Conservation (phyloP, 2,329 filamentous ascomycete genomes). For the Dactylellina leptospora region DNA sequence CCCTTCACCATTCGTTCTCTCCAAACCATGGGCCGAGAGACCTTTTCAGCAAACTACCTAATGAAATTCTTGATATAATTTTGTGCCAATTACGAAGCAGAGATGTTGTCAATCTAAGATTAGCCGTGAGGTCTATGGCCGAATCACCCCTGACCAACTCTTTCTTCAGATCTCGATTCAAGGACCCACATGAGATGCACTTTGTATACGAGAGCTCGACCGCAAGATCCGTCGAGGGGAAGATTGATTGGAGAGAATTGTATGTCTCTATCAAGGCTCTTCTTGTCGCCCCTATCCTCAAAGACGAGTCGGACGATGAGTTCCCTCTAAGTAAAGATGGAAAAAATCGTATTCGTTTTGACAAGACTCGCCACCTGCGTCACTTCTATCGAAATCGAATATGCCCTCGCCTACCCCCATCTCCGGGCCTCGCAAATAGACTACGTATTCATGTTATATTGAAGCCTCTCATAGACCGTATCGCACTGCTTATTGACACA, state of each 20-base stretch:
- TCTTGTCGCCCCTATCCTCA: constrained; percentile 19
- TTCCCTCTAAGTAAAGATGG: constrained; percentile 17
- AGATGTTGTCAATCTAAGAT: constrained; percentile 38
- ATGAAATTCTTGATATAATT: constrained; percentile 51
- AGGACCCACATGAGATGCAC: constrained; percentile 51
- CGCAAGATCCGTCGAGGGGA: constrained; percentile 39
- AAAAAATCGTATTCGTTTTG: constrained; percentile 28
- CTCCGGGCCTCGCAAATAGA: constrained; percentile 46
- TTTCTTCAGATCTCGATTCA: constrained; percentile 50
- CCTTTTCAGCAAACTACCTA: constrained; percentile 46
- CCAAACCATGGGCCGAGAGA: constrained; percentile 30
- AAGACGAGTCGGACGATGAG: constrained; percentile 42
- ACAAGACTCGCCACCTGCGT: constrained; percentile 37
- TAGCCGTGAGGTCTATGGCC: constrained; percentile 50
- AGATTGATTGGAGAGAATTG: constrained; percentile 42
- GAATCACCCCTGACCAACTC: constrained; percentile 50
- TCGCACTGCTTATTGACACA: constrained; percentile 40
- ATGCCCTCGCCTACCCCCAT: constrained; percentile 41
- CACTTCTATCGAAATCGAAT: constrained; percentile 47
- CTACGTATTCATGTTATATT: constrained; percentile 51
- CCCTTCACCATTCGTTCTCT: constrained; percentile 31
- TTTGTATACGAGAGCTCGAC: constrained; percentile 46
- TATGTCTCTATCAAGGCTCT: constrained; percentile 47
- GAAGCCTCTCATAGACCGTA: constrained; percentile 49
- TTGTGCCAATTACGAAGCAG: constrained; percentile 42